A percentile compares a stretch with the other conserved stretches of the same genome.
These are phyloP conservation scores for Chlorella variabilis DNA, from an alignment of 163 green algal species.

Conservation along the genomic window DNA sequence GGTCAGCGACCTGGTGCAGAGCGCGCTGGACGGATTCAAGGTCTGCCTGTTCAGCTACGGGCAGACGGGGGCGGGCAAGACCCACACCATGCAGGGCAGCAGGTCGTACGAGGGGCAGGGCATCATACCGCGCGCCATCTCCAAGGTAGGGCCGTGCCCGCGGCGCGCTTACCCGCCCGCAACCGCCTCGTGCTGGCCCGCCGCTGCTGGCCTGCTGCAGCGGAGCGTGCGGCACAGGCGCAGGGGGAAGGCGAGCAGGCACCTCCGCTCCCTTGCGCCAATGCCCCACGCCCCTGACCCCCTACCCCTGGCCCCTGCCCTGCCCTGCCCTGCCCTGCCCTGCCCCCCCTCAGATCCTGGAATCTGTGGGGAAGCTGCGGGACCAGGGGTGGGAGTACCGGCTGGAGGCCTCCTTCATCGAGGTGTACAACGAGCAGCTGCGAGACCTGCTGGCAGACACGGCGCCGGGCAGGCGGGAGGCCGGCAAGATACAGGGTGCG, in stretches of 20 bases:
- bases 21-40: constrained; percentile 95
- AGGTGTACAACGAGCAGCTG: constrained; percentile 99
- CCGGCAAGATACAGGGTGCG: constrained; percentile 25
- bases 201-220: too few species aligned
- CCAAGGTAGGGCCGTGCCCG: constrained; percentile 60
- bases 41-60: constrained; percentile 98
- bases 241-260: too few species aligned
- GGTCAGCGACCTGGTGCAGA: constrained; percentile 94
- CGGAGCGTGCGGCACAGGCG: too few species aligned
- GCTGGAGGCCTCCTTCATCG: constrained; percentile 91
- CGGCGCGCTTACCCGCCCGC: too few species aligned
- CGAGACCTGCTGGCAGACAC: constrained; percentile 79
- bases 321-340: too few species aligned
- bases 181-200: too few species aligned
- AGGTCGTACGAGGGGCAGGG: constrained; percentile 64
- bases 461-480: constrained; percentile 7
- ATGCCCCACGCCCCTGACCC: too few species aligned
- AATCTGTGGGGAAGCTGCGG: constrained; percentile 60
- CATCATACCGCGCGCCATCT: constrained; percentile 94
- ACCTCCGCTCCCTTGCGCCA: too few species aligned
- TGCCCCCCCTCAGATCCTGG: constrained; percentile 85
- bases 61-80: constrained; percentile 99
- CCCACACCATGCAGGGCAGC: constrained; percentile 96
- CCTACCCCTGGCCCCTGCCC: too few species aligned
- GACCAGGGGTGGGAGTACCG: constrained; percentile 94